Base-by-base conservation (phyloP, 345 rosid species). In the Excoecaria agallocha region DNA sequence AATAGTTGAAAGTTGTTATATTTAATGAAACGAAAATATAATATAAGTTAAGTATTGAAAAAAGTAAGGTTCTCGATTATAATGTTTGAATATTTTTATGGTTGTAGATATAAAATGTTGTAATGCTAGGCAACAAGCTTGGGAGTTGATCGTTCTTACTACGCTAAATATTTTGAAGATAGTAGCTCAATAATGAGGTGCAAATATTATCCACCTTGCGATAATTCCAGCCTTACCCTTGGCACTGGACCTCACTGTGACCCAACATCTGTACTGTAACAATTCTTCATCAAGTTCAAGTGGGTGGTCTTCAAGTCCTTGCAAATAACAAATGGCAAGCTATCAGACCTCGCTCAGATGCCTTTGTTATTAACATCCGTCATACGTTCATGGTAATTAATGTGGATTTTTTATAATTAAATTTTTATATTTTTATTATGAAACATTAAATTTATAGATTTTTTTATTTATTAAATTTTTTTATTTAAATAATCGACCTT, bases 161-260 rank as follows among this genome's bases (percentile, higher is more conserved):
- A 74, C 55, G 45, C 65, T 41, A 68, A 81, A 8, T 82, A 77
- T 72, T 89, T 83, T 24, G 90, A 89, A 82, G 93, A 87, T 57
- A 84, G 84, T 0, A 76, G 70, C 17, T 88, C 93, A 4, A 88
- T 93, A 30, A 79, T 91, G 84, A 75, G 98, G 76, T 82, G 89
- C 55, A 93, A 93, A 66, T 80, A 74, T 20, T 93, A 93, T 63
- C 96, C 98, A 0, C 80, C 85, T 3, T 93, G 98, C 90, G 71
- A 80, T 16, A 84, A 84, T 60, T 71, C 87, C 2, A 81, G 79
- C 12, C 86, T 84, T 56, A 80, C 90, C n/a, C 77, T 93, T 38
- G 98, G 98, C 63, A 93, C 98, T 11, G 98, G 98, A 30, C 97
- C 98, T 79, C 98, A 93, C 72, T 81, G 83, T 35, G 98, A 93